A percentile compares a stretch with the other conserved stretches of the same genome.
These are phyloP conservation scores for Euclidium syriacum DNA, from an alignment of 345 rosid species.

Conservation along the genomic window DNA sequence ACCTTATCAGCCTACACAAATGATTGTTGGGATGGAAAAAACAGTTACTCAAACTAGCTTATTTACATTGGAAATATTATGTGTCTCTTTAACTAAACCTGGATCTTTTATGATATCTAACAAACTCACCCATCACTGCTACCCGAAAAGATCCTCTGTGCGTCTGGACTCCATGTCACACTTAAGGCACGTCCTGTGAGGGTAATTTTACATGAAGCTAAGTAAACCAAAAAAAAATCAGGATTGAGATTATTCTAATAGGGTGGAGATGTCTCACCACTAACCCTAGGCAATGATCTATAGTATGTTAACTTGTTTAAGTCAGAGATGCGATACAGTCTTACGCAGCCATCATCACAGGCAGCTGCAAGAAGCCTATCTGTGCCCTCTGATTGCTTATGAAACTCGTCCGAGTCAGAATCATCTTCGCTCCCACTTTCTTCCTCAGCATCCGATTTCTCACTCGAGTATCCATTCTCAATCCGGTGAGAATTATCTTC, in stretches of 20 bases:
- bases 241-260: neutral
- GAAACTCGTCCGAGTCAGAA: conserved; percentile 42
- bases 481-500: conserved; percentile 27
- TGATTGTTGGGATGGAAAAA: neutral
- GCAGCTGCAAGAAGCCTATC: conserved; percentile 59
- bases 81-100: neutral
- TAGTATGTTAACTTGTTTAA: conserved; percentile 52
- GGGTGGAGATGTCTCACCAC: conserved; percentile 67
- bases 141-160: conserved; percentile 62
- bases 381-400: conserved; percentile 29
- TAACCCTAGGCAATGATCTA: conserved; percentile 84
- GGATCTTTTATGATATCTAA: neutral
- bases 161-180: conserved; percentile 72
- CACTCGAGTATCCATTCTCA: conserved; percentile 50
- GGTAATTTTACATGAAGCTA: conserved; percentile 6
- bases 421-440: conserved; percentile 55
- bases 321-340: conserved; percentile 51
- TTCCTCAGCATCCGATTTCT: conserved; percentile 26
- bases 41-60: neutral
- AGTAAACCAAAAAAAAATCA: neutral
- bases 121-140: conserved; percentile 90
- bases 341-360: conserved; percentile 86
- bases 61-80: neutral
- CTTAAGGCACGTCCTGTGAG: conserved; percentile 70
- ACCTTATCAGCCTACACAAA: conserved; percentile 74